A percentile compares a stretch with the other conserved stretches of the same genome.
Evolutionary conservation across 1,284 basidiomycete genomes (phyloP).

Genomic region (Trametes versicolor): DNA sequence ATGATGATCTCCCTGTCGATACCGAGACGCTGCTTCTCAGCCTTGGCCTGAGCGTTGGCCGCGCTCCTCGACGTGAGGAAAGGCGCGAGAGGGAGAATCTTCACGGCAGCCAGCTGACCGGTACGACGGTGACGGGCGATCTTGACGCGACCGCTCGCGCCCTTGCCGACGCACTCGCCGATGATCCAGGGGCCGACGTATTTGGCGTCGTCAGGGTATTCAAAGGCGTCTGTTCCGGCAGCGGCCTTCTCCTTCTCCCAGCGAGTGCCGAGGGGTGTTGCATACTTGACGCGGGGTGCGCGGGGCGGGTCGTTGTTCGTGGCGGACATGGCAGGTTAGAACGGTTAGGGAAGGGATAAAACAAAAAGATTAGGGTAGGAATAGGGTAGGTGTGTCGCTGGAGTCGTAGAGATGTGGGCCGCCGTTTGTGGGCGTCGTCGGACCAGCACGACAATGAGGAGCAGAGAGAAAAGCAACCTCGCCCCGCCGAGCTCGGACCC

Average conservation of each 20-base stretch:
- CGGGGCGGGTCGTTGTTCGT: constrained; percentile 62
- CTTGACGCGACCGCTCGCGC: constrained; percentile 94
- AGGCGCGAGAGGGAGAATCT: constrained; percentile 94
- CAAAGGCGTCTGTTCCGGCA: constrained; percentile 72
- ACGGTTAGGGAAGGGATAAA: constrained; percentile 23
- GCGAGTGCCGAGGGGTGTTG: constrained; percentile 75
- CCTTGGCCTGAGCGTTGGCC: constrained; percentile 78
- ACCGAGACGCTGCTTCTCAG: constrained; percentile 90
- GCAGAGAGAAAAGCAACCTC: constrained; percentile 23
- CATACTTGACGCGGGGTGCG: constrained; percentile 73
- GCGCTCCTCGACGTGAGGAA: constrained; percentile 83
- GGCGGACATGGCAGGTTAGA: constrained; percentile 26
- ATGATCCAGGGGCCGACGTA: constrained; percentile 84
- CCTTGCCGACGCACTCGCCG: constrained; percentile 96
- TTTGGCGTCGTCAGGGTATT: constrained; percentile 78
- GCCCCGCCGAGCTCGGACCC: constrained; percentile 6
- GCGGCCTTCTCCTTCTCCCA: constrained; percentile 87
- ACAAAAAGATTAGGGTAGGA: constrained; percentile 6
- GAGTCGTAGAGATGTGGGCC: constrained; percentile 15
- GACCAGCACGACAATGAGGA: constrained; percentile 34
- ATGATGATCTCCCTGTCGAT: constrained; percentile 98
- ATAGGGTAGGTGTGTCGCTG: constrained; percentile 11
- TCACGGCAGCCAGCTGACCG: constrained; percentile 95
- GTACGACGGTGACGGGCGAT: constrained; percentile 91
- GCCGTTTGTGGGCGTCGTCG: constrained; percentile 29